Conservation (phyloP, 306 rosid genomes). For the Corylus americana region DNA sequence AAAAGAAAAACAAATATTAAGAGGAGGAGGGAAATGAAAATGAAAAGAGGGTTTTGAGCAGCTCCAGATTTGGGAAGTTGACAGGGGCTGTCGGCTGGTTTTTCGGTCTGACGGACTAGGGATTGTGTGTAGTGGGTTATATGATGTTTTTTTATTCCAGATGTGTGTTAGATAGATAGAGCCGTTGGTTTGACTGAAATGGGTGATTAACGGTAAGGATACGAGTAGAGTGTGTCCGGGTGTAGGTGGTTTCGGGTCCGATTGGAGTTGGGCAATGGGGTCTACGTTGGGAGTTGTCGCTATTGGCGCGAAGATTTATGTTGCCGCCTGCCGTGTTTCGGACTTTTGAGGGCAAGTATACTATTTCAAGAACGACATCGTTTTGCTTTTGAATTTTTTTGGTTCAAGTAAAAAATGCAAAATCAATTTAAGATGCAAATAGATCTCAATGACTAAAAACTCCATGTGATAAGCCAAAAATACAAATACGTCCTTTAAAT, state of each 20-base stretch:
- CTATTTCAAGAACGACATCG: slow-evolving; percentile 19
- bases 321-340: slow-evolving; percentile 14
- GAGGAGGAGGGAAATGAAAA: slow-evolving; percentile 2
- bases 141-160: not conserved
- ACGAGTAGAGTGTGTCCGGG: not conserved
- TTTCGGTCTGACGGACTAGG: slow-evolving; percentile 16
- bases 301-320: slow-evolving; percentile 53
- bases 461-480: too few relatives aligned
- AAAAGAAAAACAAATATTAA: not conserved
- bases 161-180: not conserved
- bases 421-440: too few relatives aligned
- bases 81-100: slow-evolving; percentile 60
- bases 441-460: too few relatives aligned
- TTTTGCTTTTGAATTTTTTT: not conserved
- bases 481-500: too few relatives aligned
- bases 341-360: slow-evolving; percentile 35
- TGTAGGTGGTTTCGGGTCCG: not conserved
- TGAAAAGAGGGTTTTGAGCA: slow-evolving; percentile 22
- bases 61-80: slow-evolving; percentile 72
- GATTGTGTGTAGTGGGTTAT: slow-evolving; percentile 20
- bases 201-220: not conserved
- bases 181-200: not conserved
- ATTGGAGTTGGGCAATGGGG: slow-evolving; percentile 6
- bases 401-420: too few relatives aligned
- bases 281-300: slow-evolving; percentile 20